These are phyloP conservation scores for Protea cynaroides DNA, from an alignment of 164 flowering plant species.

Conservation along the genomic window DNA sequence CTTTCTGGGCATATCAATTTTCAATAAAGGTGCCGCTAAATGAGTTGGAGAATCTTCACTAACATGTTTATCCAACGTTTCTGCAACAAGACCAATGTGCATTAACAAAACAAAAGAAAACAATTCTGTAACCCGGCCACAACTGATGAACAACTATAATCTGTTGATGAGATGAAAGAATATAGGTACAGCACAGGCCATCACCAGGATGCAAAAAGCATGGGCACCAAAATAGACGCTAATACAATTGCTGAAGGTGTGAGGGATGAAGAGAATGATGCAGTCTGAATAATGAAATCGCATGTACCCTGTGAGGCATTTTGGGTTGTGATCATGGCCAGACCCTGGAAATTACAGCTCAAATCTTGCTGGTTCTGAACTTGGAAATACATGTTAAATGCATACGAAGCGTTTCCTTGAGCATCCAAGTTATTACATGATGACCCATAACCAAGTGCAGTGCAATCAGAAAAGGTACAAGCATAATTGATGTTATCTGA, in stretches of 20 bases:
- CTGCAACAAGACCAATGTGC: no score
- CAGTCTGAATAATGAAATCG: constrained; percentile 36
- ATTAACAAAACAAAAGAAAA: no score
- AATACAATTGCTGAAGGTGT: constrained; percentile 3
- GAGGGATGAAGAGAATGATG: constrained; percentile 12
- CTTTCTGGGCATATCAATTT: no score
- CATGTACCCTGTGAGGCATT: constrained; percentile 33
- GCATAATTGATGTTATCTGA: constrained; percentile 35
- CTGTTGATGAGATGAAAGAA: no score
- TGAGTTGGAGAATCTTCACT: no score
- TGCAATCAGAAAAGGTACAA: constrained; percentile 40
- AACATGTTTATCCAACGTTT: no score
- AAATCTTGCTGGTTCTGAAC: constrained; percentile 25
- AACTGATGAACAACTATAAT: no score
- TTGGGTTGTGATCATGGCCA: constrained; percentile 28
- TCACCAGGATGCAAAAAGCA: no score
- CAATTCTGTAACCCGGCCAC: no score
- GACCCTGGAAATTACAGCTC: constrained; percentile 41
- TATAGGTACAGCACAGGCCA: no score
- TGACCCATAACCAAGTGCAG: constrained; percentile 38
- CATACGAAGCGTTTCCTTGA: constrained; percentile 40
- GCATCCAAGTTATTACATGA: constrained; percentile 38
- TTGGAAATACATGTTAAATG: constrained; percentile 47
- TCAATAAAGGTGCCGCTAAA: no score
- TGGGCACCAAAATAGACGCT: not conserved